A percentile compares a stretch with the other conserved stretches of the same genome.
phyloP scores from a whole-genome alignment of 495 filamentous ascomycete species.

The Astrothelium macrocarpum region DNA sequence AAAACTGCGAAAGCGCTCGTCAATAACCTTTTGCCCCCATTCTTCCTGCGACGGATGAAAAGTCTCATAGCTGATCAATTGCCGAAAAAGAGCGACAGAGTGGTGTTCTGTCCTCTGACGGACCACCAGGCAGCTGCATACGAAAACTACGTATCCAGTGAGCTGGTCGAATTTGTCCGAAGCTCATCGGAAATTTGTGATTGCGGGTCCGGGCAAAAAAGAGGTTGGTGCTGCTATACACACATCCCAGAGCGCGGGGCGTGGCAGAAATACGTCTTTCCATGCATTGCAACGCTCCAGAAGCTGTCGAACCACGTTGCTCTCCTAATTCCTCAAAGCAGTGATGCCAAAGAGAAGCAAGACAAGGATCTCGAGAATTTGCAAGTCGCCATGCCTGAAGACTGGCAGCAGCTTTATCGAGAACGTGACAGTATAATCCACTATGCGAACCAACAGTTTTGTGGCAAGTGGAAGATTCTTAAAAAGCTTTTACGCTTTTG shows the following conservation, averaged over 20 bases:
- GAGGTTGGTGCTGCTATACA: conserved; percentile 73
- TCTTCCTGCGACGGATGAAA: conserved; percentile 93
- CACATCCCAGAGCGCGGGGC: conserved; percentile 46
- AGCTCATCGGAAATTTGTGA: conserved; percentile 55
- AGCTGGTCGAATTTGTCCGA: conserved; percentile 60
- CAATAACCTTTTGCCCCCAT: conserved; percentile 77
- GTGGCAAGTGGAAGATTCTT: conserved; percentile 93
- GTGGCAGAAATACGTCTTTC: conserved; percentile 80
- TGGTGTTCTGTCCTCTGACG: conserved; percentile 91
- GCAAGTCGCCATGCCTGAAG: conserved; percentile 61
- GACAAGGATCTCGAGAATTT: conserved; percentile 69
- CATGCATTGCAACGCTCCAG: conserved; percentile 68
- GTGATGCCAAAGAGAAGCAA: conserved; percentile 66
- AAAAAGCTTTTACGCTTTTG: conserved; percentile 81
- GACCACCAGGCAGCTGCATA: conserved; percentile 77
- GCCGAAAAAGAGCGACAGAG: conserved; percentile 89
- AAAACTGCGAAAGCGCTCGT: conserved; percentile 79
- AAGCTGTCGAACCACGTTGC: conserved; percentile 90
- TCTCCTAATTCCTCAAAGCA: conserved; percentile 66
- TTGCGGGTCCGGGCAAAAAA: conserved; percentile 59
- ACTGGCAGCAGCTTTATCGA: conserved; percentile 67
- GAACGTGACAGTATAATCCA: conserved; percentile 70
- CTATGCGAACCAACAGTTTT: conserved; percentile 84
- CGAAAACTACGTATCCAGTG: conserved; percentile 64
- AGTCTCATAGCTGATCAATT: conserved; percentile 84